Conservation (phyloP, 768 basidiomycete genomes). For the Psilocybe subaeruginosa region DNA sequence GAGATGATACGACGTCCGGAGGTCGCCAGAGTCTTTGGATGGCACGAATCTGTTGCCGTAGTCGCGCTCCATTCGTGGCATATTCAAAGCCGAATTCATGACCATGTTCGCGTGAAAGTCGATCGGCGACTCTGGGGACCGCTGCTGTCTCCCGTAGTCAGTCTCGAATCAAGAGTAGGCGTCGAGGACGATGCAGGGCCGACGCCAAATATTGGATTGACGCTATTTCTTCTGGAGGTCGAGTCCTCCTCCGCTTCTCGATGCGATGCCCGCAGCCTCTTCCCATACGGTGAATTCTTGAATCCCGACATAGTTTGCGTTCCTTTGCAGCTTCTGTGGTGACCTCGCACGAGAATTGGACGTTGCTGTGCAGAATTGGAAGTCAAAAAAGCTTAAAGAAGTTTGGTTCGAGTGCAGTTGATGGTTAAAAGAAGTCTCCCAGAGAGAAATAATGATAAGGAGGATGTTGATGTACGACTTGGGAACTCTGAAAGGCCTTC, state of each 20-base stretch:
- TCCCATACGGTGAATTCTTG: conserved; percentile 86
- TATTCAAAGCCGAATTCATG: neutral
- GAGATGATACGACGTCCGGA: conserved; percentile 70
- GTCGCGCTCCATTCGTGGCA: conserved; percentile 38
- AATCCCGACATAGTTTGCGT: conserved; percentile 61
- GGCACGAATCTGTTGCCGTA: conserved; percentile 75
- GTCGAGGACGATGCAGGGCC: conserved; percentile 30
- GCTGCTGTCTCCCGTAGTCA: conserved; percentile 58
- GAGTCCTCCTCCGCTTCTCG: conserved; percentile 60
- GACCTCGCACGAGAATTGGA: neutral
- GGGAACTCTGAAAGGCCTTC: too few species aligned
- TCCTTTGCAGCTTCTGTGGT: neutral
- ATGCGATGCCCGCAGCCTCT: conserved; percentile 76
- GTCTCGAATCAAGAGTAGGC: conserved; percentile 55
- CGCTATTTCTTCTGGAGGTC: conserved; percentile 14
- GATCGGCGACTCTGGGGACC: conserved; percentile 32
- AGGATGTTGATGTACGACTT: too few species aligned
- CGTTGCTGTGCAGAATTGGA: neutral
- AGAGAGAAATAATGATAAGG: too few species aligned
- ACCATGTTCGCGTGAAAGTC: conserved; percentile 3
- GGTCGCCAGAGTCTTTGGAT: conserved; percentile 61
- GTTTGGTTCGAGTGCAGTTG: neutral
- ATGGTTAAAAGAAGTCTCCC: too few species aligned
- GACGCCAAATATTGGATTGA: conserved; percentile 54
- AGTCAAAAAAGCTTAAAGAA: neutral